A percentile compares a stretch with the other conserved stretches of the same genome.
Conservation (phyloP, 495 filamentous ascomycete species). For the Corynascus novoguineensis region DNA sequence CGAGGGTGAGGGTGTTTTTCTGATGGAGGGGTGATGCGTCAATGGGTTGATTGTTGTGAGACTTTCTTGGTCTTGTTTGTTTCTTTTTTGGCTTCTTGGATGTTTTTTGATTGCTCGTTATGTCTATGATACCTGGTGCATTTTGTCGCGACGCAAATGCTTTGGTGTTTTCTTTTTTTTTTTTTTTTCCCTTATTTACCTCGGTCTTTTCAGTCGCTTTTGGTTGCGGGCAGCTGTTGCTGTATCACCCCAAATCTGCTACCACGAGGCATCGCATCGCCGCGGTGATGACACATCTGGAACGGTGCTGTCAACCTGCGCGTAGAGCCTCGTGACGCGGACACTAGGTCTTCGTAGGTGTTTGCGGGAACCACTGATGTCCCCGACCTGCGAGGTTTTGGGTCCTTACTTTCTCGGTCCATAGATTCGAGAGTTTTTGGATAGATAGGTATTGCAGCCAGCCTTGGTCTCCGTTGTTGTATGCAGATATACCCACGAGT, state of each 20-base stretch:
- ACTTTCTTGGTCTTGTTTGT: background rate
- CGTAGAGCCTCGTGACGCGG: too few species aligned
- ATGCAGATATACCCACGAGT: too few species aligned
- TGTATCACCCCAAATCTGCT: too few species aligned
- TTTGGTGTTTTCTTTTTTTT: background rate
- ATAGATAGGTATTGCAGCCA: background rate
- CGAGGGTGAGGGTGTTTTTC: slow-evolving; percentile 22
- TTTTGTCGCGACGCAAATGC: background rate
- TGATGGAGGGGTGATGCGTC: slow-evolving; percentile 2
- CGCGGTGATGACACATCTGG: too few species aligned
- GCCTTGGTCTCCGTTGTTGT: background rate
- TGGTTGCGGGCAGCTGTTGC: too few species aligned
- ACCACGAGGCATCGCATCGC: too few species aligned
- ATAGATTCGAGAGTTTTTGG: background rate
- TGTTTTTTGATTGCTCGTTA: background rate
- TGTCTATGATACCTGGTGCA: slow-evolving; percentile 8
- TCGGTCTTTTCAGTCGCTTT: too few species aligned
- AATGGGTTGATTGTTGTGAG: background rate
- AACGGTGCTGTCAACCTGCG: too few species aligned
- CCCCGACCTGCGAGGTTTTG: background rate
- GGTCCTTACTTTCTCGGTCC: background rate
- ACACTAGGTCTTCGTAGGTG: too few species aligned
- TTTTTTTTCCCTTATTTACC: too few species aligned
- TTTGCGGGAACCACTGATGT: too few species aligned
- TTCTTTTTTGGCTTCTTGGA: background rate